A percentile compares a stretch with the other conserved stretches of the same genome.
These are phyloP conservation scores for Linum trigynum DNA, from an alignment of 345 rosid genomes.

Conservation along the genomic window DNA sequence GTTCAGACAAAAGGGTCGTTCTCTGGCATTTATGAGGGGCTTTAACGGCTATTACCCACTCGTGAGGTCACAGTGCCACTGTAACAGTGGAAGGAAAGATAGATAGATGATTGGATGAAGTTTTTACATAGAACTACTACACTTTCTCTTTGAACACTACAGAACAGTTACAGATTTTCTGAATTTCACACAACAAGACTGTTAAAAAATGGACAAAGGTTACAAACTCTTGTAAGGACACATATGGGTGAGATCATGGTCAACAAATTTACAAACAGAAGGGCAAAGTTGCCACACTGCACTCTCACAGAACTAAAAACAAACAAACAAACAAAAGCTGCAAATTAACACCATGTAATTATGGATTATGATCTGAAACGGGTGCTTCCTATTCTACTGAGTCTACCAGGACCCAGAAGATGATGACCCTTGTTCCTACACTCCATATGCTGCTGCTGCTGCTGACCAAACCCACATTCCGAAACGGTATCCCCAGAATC, in stretches of 20 bases:
- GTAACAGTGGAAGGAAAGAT: too few species aligned
- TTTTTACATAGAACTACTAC: too few species aligned
- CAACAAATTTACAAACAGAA: background rate
- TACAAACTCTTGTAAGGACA: background rate
- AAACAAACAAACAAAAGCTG: background rate
- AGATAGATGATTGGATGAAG: too few species aligned
- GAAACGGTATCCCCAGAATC: slow-evolving; percentile 28
- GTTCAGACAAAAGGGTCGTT: background rate
- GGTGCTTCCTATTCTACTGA: slow-evolving; percentile 27
- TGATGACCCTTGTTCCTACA: slow-evolving; percentile 26
- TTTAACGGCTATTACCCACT: background rate
- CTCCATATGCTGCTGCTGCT: slow-evolving; percentile 16
- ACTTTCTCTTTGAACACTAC: too few species aligned
- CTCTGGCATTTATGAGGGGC: background rate
- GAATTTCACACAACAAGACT: background rate
- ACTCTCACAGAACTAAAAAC: background rate
- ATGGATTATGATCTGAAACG: slow-evolving; percentile 24
- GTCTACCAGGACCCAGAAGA: slow-evolving; percentile 17
- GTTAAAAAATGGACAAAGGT: background rate
- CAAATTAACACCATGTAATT: background rate
- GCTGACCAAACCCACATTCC: slow-evolving; percentile 31
- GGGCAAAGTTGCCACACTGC: background rate
- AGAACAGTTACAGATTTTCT: too few species aligned
- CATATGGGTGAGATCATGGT: background rate
- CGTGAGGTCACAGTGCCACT: slow-evolving; percentile 5